phyloP scores from a whole-genome alignment of 768 basidiomycete genomes.

The Calocybe gangraenosa region DNA sequence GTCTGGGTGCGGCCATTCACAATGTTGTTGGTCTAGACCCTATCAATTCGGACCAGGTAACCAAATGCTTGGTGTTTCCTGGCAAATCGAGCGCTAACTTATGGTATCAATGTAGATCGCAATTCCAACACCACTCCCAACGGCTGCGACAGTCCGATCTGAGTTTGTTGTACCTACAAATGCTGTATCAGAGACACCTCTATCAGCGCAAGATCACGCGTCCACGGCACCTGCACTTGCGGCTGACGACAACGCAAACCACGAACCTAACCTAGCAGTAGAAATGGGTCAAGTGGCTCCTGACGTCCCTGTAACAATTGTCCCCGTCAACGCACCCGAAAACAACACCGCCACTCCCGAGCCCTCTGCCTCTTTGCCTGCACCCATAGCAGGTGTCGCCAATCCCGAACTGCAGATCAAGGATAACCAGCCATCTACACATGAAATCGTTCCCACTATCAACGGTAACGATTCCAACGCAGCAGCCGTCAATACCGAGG shows the following conservation, averaged over 20 bases:
- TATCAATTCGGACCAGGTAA: slow-evolving; percentile 16
- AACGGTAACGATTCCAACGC: slow-evolving; percentile 5
- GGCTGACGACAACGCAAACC: slow-evolving; percentile 1
- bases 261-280: slow-evolving; percentile 3
- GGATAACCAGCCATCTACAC: slow-evolving; percentile 6
- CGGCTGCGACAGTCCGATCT: slow-evolving; percentile 14
- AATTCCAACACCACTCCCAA: slow-evolving; percentile 25
- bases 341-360: slow-evolving; percentile 23
- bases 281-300: slow-evolving; percentile 6
- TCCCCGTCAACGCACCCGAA: slow-evolving; percentile 38
- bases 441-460: slow-evolving; percentile 4
- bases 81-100: not conserved
- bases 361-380: not conserved
- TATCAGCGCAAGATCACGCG: slow-evolving; percentile 1
- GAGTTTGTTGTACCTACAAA: slow-evolving; percentile 4
- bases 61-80: not conserved
- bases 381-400: not conserved
- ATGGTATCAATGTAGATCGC: slow-evolving; percentile 20
- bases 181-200: slow-evolving; percentile 11
- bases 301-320: slow-evolving; percentile 29
- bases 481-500: slow-evolving; percentile 4
- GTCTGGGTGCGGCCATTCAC: slow-evolving; percentile 31
- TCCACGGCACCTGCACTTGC: slow-evolving; percentile 2
- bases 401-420: not conserved
- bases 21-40: slow-evolving; percentile 33